These are phyloP conservation scores for Gracilaria vermiculophylla DNA, from an alignment of 23 red algal species.

Conservation along the genomic window DNA sequence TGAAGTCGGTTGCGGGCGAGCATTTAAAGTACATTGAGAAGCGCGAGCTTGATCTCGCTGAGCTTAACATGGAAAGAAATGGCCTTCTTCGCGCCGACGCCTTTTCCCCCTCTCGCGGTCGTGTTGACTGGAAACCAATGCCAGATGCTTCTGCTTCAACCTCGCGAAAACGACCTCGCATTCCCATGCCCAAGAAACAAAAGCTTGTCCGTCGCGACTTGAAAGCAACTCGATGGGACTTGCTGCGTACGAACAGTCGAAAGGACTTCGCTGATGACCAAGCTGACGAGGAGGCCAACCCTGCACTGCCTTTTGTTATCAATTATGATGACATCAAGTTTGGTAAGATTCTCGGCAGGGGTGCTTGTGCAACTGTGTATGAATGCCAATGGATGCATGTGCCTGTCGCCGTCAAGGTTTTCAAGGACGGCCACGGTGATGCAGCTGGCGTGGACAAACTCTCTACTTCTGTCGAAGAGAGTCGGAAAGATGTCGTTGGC, in stretches of 20 bases:
- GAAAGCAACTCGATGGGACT: neutral
- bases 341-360: slow-evolving; percentile 80
- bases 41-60: slow-evolving; percentile 54
- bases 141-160: neutral
- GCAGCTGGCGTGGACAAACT: slow-evolving; percentile 48
- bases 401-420: slow-evolving; percentile 97
- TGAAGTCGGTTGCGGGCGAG: slow-evolving; percentile 54
- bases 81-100: slow-evolving; percentile 52
- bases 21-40: slow-evolving; percentile 66
- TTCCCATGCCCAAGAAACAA: slow-evolving; percentile 52
- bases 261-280: slow-evolving; percentile 28
- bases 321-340: slow-evolving; percentile 87
- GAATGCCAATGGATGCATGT: slow-evolving; percentile 92
- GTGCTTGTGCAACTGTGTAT: slow-evolving; percentile 91
- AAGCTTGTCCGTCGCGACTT: slow-evolving; percentile 38
- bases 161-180: slow-evolving; percentile 30
- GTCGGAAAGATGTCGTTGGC: slow-evolving; percentile 56
- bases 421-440: slow-evolving; percentile 72
- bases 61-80: slow-evolving; percentile 69
- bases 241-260: neutral
- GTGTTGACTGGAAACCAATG: slow-evolving; percentile 8
- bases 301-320: slow-evolving; percentile 85
- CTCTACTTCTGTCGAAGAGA: slow-evolving; percentile 48
- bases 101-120: neutral
- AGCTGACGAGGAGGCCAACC: neutral